A percentile compares a stretch with the other conserved stretches of the same genome.
These are phyloP conservation scores for Pseudozyma thailandica DNA, from an alignment of 1,284 basidiomycete genomes.

Conservation along the genomic window DNA sequence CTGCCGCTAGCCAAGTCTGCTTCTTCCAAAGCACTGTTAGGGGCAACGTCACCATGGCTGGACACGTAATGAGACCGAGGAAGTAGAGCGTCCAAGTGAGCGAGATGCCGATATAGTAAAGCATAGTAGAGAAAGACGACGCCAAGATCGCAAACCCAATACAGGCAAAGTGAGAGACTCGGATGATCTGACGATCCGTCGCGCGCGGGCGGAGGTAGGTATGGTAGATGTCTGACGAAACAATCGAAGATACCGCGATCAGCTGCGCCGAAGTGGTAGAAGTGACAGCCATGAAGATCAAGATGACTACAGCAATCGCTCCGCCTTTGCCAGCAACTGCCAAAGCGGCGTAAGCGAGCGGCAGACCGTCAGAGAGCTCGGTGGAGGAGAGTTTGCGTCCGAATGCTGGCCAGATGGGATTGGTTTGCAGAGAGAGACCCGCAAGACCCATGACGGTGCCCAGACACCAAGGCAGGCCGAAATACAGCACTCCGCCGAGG, in stretches of 20 bases:
- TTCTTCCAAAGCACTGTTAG: conserved; percentile 62
- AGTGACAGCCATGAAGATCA: conserved; percentile 62
- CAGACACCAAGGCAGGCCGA: conserved; percentile 61
- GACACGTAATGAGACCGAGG: conserved; percentile 60
- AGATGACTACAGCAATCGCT: conserved; percentile 58
- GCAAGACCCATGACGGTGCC: conserved; percentile 58
- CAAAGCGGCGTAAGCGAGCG: conserved; percentile 52
- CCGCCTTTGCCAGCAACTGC: conserved; percentile 59
- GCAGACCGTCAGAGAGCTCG: conserved; percentile 52
- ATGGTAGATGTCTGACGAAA: conserved; percentile 58
- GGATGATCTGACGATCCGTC: conserved; percentile 50
- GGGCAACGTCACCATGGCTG: conserved; percentile 54
- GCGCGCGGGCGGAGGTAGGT: conserved; percentile 55
- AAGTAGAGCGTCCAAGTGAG: conserved; percentile 64
- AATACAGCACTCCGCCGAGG: conserved; percentile 61
- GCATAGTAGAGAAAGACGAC: conserved; percentile 42
- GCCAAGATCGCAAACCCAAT: conserved; percentile 59
- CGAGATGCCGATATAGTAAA: conserved; percentile 55
- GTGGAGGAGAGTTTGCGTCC: conserved; percentile 35
- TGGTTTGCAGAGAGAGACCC: conserved; percentile 41
- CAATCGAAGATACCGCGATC: conserved; percentile 57
- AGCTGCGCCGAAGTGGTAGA: conserved; percentile 59
- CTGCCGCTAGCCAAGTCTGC: conserved; percentile 53
- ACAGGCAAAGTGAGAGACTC: conserved; percentile 43
- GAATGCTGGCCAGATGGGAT: conserved; percentile 58